Percentiles rank a stretch among this genome's conserved stretches.
phyloP scores from a whole-genome alignment of 2,329 filamentous ascomycete genomes.

The Blastomyces emzantsi region DNA sequence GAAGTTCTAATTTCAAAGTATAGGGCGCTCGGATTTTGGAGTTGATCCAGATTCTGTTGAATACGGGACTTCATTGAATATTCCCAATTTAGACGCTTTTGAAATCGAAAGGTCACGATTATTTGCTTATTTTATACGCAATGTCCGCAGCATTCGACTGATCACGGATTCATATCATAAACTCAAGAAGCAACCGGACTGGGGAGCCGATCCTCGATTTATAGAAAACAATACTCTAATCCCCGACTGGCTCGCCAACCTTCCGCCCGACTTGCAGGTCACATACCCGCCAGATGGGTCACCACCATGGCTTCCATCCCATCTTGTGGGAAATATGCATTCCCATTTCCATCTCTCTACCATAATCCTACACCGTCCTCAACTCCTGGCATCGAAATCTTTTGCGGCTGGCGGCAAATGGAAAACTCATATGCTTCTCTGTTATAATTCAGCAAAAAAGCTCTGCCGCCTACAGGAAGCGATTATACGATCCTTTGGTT shows the following conservation, averaged over 20 bases:
- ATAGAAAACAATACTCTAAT: slow-evolving; percentile 70
- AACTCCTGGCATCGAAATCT: slow-evolving; percentile 69
- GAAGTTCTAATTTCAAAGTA: slow-evolving; percentile 20
- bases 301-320: slow-evolving; percentile 73
- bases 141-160: slow-evolving; percentile 66
- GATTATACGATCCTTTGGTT: slow-evolving; percentile 64
- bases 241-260: slow-evolving; percentile 62
- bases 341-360: slow-evolving; percentile 78
- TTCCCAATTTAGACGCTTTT: slow-evolving; percentile 59
- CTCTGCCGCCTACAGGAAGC: slow-evolving; percentile 83
- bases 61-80: slow-evolving; percentile 55
- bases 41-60: slow-evolving; percentile 70
- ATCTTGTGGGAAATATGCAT: slow-evolving; percentile 83
- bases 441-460: slow-evolving; percentile 73
- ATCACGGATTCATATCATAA: slow-evolving; percentile 68
- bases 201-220: slow-evolving; percentile 78
- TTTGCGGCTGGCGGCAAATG: slow-evolving; percentile 62
- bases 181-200: slow-evolving; percentile 68
- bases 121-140: slow-evolving; percentile 69
- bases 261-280: slow-evolving; percentile 70
- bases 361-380: slow-evolving; percentile 80
- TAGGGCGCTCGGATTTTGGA: slow-evolving; percentile 68
- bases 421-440: slow-evolving; percentile 81
- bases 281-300: slow-evolving; percentile 69
- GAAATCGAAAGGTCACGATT: slow-evolving; percentile 75